Base-by-base conservation (phyloP, 768 basidiomycete species). In the Roridomyces roridus region DNA sequence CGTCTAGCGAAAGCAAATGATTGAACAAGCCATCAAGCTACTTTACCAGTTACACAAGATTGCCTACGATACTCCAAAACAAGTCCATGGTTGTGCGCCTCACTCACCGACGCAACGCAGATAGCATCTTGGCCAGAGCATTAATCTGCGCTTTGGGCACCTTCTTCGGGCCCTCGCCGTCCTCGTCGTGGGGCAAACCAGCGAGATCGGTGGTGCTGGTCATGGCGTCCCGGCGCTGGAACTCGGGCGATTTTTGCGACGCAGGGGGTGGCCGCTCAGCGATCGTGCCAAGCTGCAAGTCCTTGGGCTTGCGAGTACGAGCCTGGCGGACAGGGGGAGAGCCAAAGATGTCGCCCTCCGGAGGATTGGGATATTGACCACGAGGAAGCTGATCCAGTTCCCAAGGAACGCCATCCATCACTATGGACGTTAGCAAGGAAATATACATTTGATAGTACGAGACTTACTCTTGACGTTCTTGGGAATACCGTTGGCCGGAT, bases 91-190 rank as follows among this genome's bases (percentile, higher is more conserved):
- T 26, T 37, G 59, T 44, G 50, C 58, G 35, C 54, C 25, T 28
- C 34, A 9, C 39, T 80, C 70, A 90, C 67, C 87, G 87, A 67
- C 89, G 81, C 73, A 92, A 72, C 47, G 89, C 89, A 54, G 87
- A 92, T 55, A 95, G 77, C 91, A 96, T 92, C 86, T 95, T 95
- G 55, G 93, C 93, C 65, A 96, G 79, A 37, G 91, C 84, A 66
- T 88, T 87, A 75, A 94, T 94, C 79, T 95, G 94, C 44, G 89
- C 91, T 74, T 88, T 94, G 77, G 92, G 88, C 67, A 91, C 88
- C 76, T 90, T 93, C 81, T 91, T 83, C 45, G 75, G 74, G 45
- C 80, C 77, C 29, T 82, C 80, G 53, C 74, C 69, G 20, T 77
- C 80, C 51, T 81, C 83, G 47, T 78, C 78, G 42, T 72, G 71